Conservation (phyloP, 1,139 yeast genomes). For the Kodamaea plutei region DNA sequence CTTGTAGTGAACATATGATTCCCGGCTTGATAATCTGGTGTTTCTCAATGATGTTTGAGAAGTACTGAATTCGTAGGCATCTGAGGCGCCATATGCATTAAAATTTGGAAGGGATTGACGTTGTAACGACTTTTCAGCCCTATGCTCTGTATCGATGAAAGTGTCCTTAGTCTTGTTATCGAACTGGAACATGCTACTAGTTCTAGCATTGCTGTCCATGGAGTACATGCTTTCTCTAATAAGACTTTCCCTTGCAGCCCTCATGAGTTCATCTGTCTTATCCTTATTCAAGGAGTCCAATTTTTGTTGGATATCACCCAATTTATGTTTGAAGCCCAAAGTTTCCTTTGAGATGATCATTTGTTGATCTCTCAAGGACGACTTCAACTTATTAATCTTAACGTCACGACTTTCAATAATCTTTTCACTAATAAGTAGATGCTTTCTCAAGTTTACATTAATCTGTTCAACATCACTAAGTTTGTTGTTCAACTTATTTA, state of each 20-base stretch:
- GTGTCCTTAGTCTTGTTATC: slow-evolving; percentile 15
- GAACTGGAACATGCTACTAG: slow-evolving; percentile 13
- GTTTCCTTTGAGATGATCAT: slow-evolving; percentile 47
- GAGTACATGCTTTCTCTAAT: slow-evolving; percentile 17
- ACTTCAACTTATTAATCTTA: slow-evolving; percentile 54
- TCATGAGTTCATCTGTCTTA: slow-evolving; percentile 16
- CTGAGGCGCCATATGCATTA: too few relatives aligned
- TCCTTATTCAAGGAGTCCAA: slow-evolving; percentile 21
- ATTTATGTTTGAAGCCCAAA: slow-evolving; percentile 48
- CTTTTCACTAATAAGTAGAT: slow-evolving; percentile 48
- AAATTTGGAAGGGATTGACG: slow-evolving; percentile 1
- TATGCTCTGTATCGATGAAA: slow-evolving; percentile 12
- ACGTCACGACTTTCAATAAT: slow-evolving; percentile 58
- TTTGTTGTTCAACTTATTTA: slow-evolving; percentile 36
- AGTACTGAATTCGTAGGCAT: neutral
- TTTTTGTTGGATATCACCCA: slow-evolving; percentile 41
- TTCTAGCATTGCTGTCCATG: slow-evolving; percentile 14
- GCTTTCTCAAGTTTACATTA: slow-evolving; percentile 37
- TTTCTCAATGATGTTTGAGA: neutral
- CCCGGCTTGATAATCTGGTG: neutral
- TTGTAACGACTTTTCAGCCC: slow-evolving; percentile 3
- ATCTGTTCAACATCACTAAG: slow-evolving; percentile 38
- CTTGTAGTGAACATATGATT: slow-evolving; percentile 1
- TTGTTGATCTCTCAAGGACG: slow-evolving; percentile 50
- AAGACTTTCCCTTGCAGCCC: slow-evolving; percentile 14